Base-by-base conservation (phyloP, 2,329 filamentous ascomycete genomes). In the Exophiala aquamarina region DNA sequence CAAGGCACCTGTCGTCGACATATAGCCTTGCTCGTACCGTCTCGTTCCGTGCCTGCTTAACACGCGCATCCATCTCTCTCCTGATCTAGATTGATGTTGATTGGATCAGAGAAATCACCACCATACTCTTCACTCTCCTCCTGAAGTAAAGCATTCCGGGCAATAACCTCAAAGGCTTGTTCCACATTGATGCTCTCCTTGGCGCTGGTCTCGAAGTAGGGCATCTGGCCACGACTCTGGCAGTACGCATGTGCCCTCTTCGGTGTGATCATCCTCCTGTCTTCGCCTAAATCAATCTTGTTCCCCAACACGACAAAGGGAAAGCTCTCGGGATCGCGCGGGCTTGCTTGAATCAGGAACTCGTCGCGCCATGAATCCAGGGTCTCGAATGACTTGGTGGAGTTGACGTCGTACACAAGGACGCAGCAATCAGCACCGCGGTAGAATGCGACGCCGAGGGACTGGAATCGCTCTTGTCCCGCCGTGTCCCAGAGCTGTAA, bases 401-500 rank as follows among this genome's bases (percentile, higher is more conserved):
- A 97, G 76, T 98, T 98, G 70, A 98, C 92, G 66, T 98, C 92
- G 76, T 93, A 97, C 42, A 97, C 92, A 44, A 98, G 78, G 50
- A 97, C 92, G 68, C 93, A 97, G 80, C 92, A 97, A 75, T 98
- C 92, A 59, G 93, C 92, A 55, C 92, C 92, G 55, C 92, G 83
- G 74, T 98, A 98, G 73, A 98, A 98, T 39, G 92, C 93, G 35
- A 98, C 92, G 44, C 93, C 92, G 60, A 98, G 78, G 29, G 91
- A 96, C 72, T 98, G 92, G 71, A 98, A 98, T 55, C 92, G 86
- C 71, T 98, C 92, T 70, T 98, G 92, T 21, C 92, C 92, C 15
- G 92, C 92, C 2, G 92, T 98, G 68, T 98, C 92, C 92, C 92
- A 98, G 28, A 98, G 86, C 89, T 95, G 93, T 90, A 98, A 97